These are phyloP conservation scores for Rhizopus stolonifer DNA, from an alignment of 371 early-diverging fungal species.

Conservation along the genomic window DNA sequence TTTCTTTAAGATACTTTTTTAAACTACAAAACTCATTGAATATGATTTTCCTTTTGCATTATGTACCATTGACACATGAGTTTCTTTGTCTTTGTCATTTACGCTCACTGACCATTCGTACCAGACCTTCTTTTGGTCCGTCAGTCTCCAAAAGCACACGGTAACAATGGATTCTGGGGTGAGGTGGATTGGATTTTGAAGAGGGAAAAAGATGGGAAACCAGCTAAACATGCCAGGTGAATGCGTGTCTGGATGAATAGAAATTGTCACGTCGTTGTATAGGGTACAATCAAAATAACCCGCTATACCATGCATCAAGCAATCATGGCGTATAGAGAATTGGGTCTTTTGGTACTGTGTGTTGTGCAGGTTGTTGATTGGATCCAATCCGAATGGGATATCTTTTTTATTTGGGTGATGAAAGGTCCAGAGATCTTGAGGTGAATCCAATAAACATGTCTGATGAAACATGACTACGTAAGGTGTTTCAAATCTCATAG, in stretches of 20 bases:
- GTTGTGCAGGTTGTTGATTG: slow-evolving; percentile 73
- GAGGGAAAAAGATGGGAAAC: slow-evolving; percentile 96
- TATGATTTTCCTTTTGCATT: slow-evolving; percentile 57
- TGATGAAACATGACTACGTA: slow-evolving; percentile 89
- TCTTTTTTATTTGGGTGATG: slow-evolving; percentile 65
- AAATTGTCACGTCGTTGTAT: slow-evolving; percentile 81
- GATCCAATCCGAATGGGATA: slow-evolving; percentile 33
- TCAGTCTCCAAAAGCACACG: slow-evolving; percentile 84
- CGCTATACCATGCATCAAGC: slow-evolving; percentile 88
- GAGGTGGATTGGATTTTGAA: slow-evolving; percentile 74
- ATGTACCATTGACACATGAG: slow-evolving; percentile 42
- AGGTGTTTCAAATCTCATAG: slow-evolving; percentile 78
- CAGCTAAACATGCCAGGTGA: slow-evolving; percentile 93
- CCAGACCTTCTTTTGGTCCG: slow-evolving; percentile 83
- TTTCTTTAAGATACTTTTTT: background rate
- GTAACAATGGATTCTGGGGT: slow-evolving; percentile 56
- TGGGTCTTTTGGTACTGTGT: slow-evolving; percentile 51
- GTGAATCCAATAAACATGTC: slow-evolving; percentile 62
- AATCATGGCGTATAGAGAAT: slow-evolving; percentile 58
- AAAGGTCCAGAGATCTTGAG: slow-evolving; percentile 81
- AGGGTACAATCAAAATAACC: slow-evolving; percentile 92
- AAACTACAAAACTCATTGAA: slow-evolving; percentile 48
- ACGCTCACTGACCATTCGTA: slow-evolving; percentile 83
- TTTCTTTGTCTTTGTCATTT: slow-evolving; percentile 21
- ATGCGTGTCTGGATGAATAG: slow-evolving; percentile 85